These are phyloP conservation scores for Poterioochromonas sp. DNA, from an alignment of 352 stramenopile species.

Conservation along the genomic window DNA sequence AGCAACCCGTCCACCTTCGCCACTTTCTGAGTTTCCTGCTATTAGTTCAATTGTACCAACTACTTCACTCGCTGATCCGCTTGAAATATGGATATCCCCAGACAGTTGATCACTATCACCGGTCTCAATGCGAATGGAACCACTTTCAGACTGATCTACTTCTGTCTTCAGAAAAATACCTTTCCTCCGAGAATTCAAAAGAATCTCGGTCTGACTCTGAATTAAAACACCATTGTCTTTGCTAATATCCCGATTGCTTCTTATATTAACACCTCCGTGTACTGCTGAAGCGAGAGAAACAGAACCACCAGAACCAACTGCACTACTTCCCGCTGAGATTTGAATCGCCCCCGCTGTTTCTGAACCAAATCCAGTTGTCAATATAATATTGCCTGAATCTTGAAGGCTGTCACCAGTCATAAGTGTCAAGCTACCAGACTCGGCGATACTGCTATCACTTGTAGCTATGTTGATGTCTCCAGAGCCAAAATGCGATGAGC, in stretches of 20 bases:
- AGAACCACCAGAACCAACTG: not conserved
- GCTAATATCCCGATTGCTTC: not conserved
- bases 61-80: not conserved
- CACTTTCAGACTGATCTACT: not conserved
- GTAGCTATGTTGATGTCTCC: not conserved
- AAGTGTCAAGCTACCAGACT: conserved; percentile 39
- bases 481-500: conserved; percentile 49
- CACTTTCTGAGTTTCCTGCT: not conserved
- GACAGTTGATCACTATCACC: too few relatives aligned
- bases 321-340: not conserved
- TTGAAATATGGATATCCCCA: too few relatives aligned
- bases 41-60: not conserved
- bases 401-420: conserved; percentile 31
- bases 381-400: too few relatives aligned
- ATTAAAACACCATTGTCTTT: not conserved
- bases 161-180: not conserved
- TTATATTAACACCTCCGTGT: too few relatives aligned
- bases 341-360: not conserved
- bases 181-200: not conserved
- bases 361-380: conserved; percentile 16
- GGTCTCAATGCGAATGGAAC: not conserved
- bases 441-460: not conserved
- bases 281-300: not conserved
- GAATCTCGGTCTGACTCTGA: not conserved
- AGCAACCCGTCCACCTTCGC: not conserved